Evolutionary conservation across 2,329 filamentous ascomycete genomes (phyloP).

Genomic region (Rhynchosporium graminicola): DNA sequence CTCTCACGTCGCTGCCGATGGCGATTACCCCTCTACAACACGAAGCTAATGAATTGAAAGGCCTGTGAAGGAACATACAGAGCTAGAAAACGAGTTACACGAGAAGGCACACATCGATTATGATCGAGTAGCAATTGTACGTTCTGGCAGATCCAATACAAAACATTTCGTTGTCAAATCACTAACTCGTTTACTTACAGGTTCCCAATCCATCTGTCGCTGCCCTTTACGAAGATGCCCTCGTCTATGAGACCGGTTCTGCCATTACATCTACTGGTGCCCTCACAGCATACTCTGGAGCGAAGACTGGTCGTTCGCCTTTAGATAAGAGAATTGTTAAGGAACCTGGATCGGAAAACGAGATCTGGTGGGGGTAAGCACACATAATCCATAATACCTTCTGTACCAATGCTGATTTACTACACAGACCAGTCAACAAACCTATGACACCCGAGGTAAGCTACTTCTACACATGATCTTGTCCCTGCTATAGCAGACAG

Average conservation of each 20-base stretch:
- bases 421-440: slow-evolving; percentile 83
- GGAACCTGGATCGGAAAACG: slow-evolving; percentile 82
- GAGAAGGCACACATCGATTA: slow-evolving; percentile 99
- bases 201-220: slow-evolving; percentile 85
- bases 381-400: background rate
- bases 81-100: slow-evolving; percentile 96
- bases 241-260: slow-evolving; percentile 95
- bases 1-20: slow-evolving; percentile 5
- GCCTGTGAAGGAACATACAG: slow-evolving; percentile 85
- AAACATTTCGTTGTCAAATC: slow-evolving; percentile 1
- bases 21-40: background rate
- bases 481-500: no score
- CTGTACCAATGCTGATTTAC: slow-evolving; percentile 20
- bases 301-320: slow-evolving; percentile 96
- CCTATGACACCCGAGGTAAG: slow-evolving; percentile 96
- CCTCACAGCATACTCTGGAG: slow-evolving; percentile 94
- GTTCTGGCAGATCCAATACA: slow-evolving; percentile 40
- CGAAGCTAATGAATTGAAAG: slow-evolving; percentile 47
- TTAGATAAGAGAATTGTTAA: slow-evolving; percentile 97
- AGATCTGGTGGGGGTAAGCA: slow-evolving; percentile 86
- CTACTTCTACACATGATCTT: background rate
- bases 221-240: slow-evolving; percentile 96
- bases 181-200: slow-evolving; percentile 41
- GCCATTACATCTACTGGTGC: slow-evolving; percentile 96
- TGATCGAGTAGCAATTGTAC: slow-evolving; percentile 94